phyloP scores from a whole-genome alignment of 768 basidiomycete genomes.

The Mycena venus region DNA sequence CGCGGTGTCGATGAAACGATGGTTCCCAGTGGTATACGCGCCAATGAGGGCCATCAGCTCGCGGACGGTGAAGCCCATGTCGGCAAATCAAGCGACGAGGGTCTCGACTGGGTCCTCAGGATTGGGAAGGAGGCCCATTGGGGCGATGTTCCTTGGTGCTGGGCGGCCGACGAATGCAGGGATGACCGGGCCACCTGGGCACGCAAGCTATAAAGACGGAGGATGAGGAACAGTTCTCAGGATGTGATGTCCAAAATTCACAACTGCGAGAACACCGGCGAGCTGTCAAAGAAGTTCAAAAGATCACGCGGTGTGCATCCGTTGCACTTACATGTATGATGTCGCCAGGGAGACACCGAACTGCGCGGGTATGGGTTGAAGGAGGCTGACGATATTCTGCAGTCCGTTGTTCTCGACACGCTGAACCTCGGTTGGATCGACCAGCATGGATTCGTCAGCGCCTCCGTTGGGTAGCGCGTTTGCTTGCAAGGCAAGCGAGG shows the following conservation, averaged over 20 bases:
- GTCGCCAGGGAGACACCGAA: constrained; percentile 30
- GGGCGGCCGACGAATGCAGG: constrained; percentile 26
- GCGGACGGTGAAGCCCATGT: constrained; percentile 22
- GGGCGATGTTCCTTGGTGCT: constrained; percentile 1
- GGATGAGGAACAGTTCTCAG: not conserved
- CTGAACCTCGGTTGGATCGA: constrained; percentile 18
- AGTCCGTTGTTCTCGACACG: constrained; percentile 30
- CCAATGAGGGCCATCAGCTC: constrained; percentile 30
- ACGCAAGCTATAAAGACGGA: constrained; percentile 6
- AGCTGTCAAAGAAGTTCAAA: not conserved
- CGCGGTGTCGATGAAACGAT: constrained; percentile 21
- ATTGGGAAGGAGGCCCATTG: constrained; percentile 21
- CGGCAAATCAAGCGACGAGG: constrained; percentile 21
- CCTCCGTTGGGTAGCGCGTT: constrained; percentile 18
- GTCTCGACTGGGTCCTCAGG: not conserved
- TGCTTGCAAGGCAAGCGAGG: constrained; percentile 8
- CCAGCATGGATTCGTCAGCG: too few species aligned
- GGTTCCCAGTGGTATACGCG: constrained; percentile 17
- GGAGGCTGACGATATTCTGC: too few species aligned
- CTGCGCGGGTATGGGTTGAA: constrained; percentile 16
- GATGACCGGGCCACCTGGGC: constrained; percentile 29
- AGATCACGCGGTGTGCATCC: too few species aligned
- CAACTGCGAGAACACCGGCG: not conserved
- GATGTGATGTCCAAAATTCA: too few species aligned
- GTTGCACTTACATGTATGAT: constrained; percentile 25